phyloP scores from a whole-genome alignment of 1,139 yeast species.

The Arxiozyma heterogenica region DNA sequence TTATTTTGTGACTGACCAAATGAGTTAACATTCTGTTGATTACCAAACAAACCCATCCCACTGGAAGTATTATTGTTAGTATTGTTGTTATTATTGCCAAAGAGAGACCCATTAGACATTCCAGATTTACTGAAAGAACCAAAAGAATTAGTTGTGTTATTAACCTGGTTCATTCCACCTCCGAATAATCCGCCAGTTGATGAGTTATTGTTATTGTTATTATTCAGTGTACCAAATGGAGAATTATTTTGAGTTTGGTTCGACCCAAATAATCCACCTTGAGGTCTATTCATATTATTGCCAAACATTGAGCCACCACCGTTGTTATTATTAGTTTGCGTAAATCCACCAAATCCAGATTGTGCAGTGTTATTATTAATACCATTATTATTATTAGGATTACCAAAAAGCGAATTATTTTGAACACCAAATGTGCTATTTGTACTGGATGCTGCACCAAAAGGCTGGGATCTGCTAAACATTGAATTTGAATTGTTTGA shows the following conservation, averaged over 20 bases:
- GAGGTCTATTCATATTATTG: slow-evolving; percentile 12
- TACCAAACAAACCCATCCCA: background rate
- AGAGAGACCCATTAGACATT: slow-evolving; percentile 20
- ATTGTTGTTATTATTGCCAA: slow-evolving; percentile 27
- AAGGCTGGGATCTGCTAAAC: slow-evolving; percentile 11
- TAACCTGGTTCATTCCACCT: slow-evolving; percentile 25
- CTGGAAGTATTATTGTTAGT: slow-evolving; percentile 13
- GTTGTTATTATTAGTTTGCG: slow-evolving; percentile 8
- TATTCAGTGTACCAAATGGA: slow-evolving; percentile 12
- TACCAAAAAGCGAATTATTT: slow-evolving; percentile 2
- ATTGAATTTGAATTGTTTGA: slow-evolving; percentile 5
- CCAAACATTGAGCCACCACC: slow-evolving; percentile 25
- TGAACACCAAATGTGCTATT: background rate
- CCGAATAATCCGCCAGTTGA: slow-evolving; percentile 13
- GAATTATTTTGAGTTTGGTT: slow-evolving; percentile 7
- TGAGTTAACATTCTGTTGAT: slow-evolving; percentile 17
- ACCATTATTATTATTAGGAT: background rate
- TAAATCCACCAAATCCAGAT: slow-evolving; percentile 13
- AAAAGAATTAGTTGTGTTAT: slow-evolving; percentile 19
- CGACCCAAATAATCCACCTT: slow-evolving; percentile 30
- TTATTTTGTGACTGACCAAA: slow-evolving; percentile 20
- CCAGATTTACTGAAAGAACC: slow-evolving; percentile 8
- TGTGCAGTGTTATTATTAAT: slow-evolving; percentile 6
- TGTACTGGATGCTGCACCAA: slow-evolving; percentile 3
- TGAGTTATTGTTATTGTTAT: slow-evolving; percentile 10